Evolutionary conservation across 1,284 basidiomycete genomes (phyloP).

Genomic region (Naganishia sp.): DNA sequence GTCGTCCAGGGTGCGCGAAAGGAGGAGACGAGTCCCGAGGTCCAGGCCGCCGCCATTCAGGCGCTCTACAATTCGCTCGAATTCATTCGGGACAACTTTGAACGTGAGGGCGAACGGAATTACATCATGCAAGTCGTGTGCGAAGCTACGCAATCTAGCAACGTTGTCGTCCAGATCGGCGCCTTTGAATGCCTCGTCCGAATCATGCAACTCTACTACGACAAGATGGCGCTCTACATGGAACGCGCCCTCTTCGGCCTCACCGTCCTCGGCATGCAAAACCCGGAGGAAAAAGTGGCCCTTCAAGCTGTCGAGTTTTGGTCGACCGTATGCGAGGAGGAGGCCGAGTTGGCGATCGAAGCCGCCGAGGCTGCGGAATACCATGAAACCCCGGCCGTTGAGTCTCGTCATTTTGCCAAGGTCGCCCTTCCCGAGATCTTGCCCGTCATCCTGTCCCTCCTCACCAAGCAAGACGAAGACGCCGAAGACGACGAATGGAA

Average conservation of each 20-base stretch:
- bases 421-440: conserved; percentile 92
- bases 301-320: conserved; percentile 99
- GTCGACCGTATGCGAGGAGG: conserved; percentile 98
- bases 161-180: conserved; percentile 80
- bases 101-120: conserved; percentile 96
- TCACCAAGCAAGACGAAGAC: conserved; percentile 93
- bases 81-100: conserved; percentile 97
- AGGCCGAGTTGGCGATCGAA: conserved; percentile 89
- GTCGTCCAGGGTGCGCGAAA: conserved; percentile 97
- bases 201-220: conserved; percentile 98
- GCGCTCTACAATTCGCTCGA: conserved; percentile 95
- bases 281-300: conserved; percentile 85
- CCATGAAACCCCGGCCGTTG: conserved; percentile 82
- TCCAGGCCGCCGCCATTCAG: conserved; percentile 92
- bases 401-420: conserved; percentile 90
- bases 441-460: conserved; percentile 83
- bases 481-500: conserved; percentile 99
- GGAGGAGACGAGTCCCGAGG: conserved; percentile 89
- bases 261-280: conserved; percentile 98
- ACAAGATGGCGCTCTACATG: conserved; percentile 99
- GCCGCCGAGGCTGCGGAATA: conserved; percentile 92
- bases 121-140: conserved; percentile 99
- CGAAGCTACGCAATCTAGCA: conserved; percentile 88
- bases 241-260: conserved; percentile 96
- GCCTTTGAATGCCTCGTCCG: conserved; percentile 94